A percentile compares a stretch with the other conserved stretches of the same genome.
Conservation (phyloP, 257 asterid species). For the Ophiorrhiza pumila region DNA sequence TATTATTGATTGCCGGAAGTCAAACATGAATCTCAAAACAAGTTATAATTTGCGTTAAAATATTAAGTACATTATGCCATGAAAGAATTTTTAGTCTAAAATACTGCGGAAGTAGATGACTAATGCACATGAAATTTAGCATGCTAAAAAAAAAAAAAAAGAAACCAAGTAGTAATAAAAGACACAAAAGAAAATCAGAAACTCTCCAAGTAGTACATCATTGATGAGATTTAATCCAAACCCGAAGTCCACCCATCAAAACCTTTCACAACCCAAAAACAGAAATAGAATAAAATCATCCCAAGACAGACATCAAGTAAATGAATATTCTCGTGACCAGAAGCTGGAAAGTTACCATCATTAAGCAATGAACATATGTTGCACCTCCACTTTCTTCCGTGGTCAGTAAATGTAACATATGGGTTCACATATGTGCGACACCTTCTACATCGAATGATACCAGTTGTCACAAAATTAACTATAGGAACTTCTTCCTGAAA, state of each 20-base stretch:
- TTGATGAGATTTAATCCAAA: background rate
- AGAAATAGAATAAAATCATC: background rate
- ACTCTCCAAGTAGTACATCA: background rate
- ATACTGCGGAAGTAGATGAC: background rate
- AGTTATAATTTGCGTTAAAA: background rate
- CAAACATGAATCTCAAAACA: background rate
- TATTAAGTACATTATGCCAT: background rate
- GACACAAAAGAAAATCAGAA: background rate
- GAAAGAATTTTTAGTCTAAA: background rate
- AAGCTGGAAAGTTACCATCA: constrained; percentile 52
- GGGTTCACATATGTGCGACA: constrained; percentile 94
- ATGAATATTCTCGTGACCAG: background rate
- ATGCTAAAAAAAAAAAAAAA: background rate
- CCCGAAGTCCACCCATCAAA: background rate
- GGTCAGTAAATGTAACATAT: constrained; percentile 64
- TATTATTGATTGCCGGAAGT: background rate
- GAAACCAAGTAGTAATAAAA: background rate
- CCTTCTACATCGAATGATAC: constrained; percentile 85
- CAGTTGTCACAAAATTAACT: constrained; percentile 73
- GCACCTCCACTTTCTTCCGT: constrained; percentile 95
- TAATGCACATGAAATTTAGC: background rate
- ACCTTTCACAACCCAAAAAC: background rate
- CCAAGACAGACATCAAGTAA: background rate
- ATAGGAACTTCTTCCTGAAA: constrained; percentile 90
- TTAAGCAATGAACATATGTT: constrained; percentile 76